A percentile compares a stretch with the other conserved stretches of the same genome.
Evolutionary conservation across 257 asterid genomes (phyloP).

Genomic region (Asclepias syriaca): DNA sequence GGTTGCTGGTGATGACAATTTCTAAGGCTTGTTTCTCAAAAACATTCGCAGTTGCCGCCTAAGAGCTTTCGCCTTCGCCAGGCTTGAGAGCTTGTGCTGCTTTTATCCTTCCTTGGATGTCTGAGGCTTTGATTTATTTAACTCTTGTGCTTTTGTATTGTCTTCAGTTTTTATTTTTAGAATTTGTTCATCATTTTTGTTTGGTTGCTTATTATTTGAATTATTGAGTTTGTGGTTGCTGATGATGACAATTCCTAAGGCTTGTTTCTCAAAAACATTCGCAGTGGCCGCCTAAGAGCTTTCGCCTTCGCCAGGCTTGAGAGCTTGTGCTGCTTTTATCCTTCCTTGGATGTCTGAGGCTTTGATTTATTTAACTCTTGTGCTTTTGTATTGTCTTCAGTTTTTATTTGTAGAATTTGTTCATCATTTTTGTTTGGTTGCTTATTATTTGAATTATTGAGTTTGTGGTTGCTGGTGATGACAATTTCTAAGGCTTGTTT

Average conservation of each 20-base stretch:
- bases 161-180: not conserved
- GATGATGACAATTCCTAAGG: constrained; percentile 31
- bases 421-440: not conserved
- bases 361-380: not conserved
- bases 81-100: constrained; percentile 40
- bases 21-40: constrained; percentile 33
- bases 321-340: constrained; percentile 34
- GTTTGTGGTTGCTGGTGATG: constrained; percentile 17
- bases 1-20: constrained; percentile 20
- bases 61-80: constrained; percentile 36
- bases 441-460: not conserved
- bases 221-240: not conserved
- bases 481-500: constrained; percentile 31
- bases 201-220: no score
- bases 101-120: constrained; percentile 42
- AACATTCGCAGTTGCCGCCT: constrained; percentile 42
- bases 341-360: constrained; percentile 46
- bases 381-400: not conserved
- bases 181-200: not conserved
- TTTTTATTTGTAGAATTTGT: not conserved
- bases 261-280: constrained; percentile 35
- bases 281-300: constrained; percentile 41
- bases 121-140: constrained; percentile 11
- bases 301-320: constrained; percentile 41
- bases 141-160: no score